Evolutionary conservation across 2,329 filamentous ascomycete species (phyloP).

Genomic region (Aphanocladium album): DNA sequence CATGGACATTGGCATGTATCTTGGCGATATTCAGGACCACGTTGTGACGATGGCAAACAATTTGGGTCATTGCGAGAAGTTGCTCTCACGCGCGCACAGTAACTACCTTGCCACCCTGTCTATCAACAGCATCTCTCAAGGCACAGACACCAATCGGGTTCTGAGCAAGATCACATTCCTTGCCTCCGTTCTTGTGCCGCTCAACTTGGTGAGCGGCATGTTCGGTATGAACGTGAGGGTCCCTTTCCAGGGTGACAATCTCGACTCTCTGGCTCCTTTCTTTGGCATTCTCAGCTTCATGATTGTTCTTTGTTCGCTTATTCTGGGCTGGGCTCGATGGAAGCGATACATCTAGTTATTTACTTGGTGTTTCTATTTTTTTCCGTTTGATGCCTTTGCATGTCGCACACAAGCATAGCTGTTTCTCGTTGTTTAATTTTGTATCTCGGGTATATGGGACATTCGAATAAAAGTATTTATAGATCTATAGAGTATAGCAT

Average conservation of each 20-base stretch:
- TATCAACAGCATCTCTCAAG: constrained; percentile 84
- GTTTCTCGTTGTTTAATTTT: neutral
- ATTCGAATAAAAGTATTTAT: neutral
- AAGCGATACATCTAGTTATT: constrained; percentile 40
- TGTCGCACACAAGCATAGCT: neutral
- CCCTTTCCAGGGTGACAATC: constrained; percentile 50
- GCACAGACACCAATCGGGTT: constrained; percentile 81
- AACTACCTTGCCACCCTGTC: constrained; percentile 95
- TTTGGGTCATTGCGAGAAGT: constrained; percentile 93
- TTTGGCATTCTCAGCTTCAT: constrained; percentile 50
- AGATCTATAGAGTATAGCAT: neutral
- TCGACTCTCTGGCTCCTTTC: constrained; percentile 50
- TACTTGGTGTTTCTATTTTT: neutral
- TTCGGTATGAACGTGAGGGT: constrained; percentile 85
- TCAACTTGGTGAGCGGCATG: constrained; percentile 84
- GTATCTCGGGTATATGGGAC: neutral
- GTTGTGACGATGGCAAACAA: constrained; percentile 99
- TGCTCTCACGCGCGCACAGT: constrained; percentile 86
- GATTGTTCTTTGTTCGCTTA: constrained; percentile 44
- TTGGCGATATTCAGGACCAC: constrained; percentile 97
- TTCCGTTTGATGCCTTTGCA: neutral
- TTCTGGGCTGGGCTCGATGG: constrained; percentile 41
- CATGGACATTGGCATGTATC: constrained; percentile 93
- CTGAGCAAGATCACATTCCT: constrained; percentile 93
- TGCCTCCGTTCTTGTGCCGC: constrained; percentile 90